Evolutionary conservation across 139 green algal genomes (phyloP), one percentile per base, ranked within the genome.

Genomic region (Gonium pectorale): DNA sequence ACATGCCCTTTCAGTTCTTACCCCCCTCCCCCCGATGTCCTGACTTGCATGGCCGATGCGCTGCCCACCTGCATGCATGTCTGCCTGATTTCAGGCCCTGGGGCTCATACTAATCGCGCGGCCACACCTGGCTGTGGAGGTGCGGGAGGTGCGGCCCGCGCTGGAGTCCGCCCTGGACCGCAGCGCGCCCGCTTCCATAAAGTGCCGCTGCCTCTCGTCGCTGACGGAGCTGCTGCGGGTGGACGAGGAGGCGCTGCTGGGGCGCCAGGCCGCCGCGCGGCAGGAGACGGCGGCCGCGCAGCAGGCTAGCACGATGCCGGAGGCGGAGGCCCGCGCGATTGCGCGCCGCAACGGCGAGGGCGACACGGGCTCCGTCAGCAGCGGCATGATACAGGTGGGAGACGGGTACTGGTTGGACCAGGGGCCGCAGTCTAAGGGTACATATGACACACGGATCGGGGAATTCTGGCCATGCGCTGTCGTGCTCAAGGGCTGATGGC

Each of bases 221-320:
- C 87, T 97, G 8, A 88, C 90, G 6, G 93, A 97, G 62, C 86
- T 97, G 80, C 89, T 97, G 27, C 92, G 81, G 41, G 84, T 83
- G n/a, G 94, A 97, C 49, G 93, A 95, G 88, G 85, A 90, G 26
- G 62, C 41, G 3, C 54, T 97, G 79, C 15, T 92, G 22, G 46
- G n/a, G 1, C 87, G 88, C 22, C 94, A 97, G 83, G 67, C 67
- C 33, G 82, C 87, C 79, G 87, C 80, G 80, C 17, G 62, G 31
- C 15, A 27, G 0, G 43, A 64, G 44, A 62, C 62, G 31, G 62
- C 24, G 77, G 62, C 33, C 6, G 31, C 62, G 43, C 9, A 44
- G 38, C 33, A 64, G 62, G 77, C 62, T 24, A 66, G n/a, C 41
- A 73, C 62, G 37, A 27, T 59, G 77, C 62, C 62, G 27, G 62